Evolutionary conservation across 164 flowering plant species (phyloP), one percentile per base, ranked within the genome.

Genomic region (Vitis labrusca): DNA sequence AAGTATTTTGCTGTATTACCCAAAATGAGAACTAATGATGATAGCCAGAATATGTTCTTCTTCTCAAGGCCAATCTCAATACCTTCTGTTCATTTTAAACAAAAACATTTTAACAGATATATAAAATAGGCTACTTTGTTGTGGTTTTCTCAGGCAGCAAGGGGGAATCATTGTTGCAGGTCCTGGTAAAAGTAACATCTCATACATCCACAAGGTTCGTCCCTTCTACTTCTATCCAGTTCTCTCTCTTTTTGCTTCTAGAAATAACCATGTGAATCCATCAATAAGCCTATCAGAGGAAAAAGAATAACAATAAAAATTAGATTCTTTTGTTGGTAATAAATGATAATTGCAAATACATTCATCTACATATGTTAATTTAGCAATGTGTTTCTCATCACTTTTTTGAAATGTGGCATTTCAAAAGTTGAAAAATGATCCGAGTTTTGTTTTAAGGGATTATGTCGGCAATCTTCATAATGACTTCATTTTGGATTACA

Each of bases 111-210:
- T 37, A 37, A 37, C 44, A 37, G 44, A 5, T 37, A 37, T 37
- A 37, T 37, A 37, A 37, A 3, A 37, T 37, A 37, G 44, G 5
- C 44, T 37, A 37, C 7, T 37, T 37, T 37, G 17, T 63, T 71
- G 57, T 48, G 59, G 44, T 5, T 52, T 68, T 73, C 48, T 54
- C 86, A 94, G 97, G 97, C 91, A 85, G 74, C 99, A 92, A 71
- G 99, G 99, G 30, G 99, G 97, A 64, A 83, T 95, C 64, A 72
- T 95, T 73, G 97, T 95, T 66, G 98, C 98, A 58, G 99, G 99
- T 74, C 96, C 98, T 59, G 99, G 99, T 32, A 91, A 84, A 84
- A 79, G 68, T 17, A 92, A 90, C 79, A 86, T 95, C 71, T 81
- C 91, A 27, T 92, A 92, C 79, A 77, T 91, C 71, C 93, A 89